phyloP scores from a whole-genome alignment of 2,329 filamentous ascomycete genomes.

The Fusarium lyarnte region DNA sequence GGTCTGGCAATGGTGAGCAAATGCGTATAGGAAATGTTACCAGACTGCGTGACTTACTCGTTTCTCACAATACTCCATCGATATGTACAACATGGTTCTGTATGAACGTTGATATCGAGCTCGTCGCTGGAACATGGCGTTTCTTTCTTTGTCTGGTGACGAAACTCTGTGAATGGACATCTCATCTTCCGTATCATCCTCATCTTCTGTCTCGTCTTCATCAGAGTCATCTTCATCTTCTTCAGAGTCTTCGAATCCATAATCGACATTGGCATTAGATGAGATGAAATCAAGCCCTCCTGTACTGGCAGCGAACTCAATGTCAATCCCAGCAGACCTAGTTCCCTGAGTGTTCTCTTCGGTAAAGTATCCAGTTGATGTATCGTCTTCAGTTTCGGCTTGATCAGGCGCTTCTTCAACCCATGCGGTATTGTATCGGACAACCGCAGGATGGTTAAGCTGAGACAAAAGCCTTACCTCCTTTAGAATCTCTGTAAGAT shows the following conservation, averaged over 20 bases:
- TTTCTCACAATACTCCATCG: conserved; percentile 99
- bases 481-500: conserved; percentile 82
- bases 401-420: conserved; percentile 75
- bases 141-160: conserved; percentile 47
- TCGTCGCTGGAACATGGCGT: conserved; percentile 44
- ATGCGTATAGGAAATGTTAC: no score
- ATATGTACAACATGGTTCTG: conserved; percentile 88
- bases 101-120: conserved; percentile 60
- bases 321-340: conserved; percentile 53
- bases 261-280: conserved; percentile 82
- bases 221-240: conserved; percentile 58
- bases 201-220: conserved; percentile 58
- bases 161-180: conserved; percentile 38
- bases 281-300: conserved; percentile 93
- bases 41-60: conserved; percentile 61
- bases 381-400: conserved; percentile 66
- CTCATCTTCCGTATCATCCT: conserved; percentile 53
- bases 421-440: conserved; percentile 97
- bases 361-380: conserved; percentile 60
- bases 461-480: conserved; percentile 91
- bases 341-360: conserved; percentile 50
- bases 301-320: conserved; percentile 76
- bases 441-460: conserved; percentile 85
- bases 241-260: conserved; percentile 65
- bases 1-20: conserved; percentile 59